Percentiles rank a stretch among this genome's conserved stretches.
These are phyloP conservation scores for Fusarium anthophilum DNA, from an alignment of 2,329 filamentous ascomycete genomes.

Conservation along the genomic window DNA sequence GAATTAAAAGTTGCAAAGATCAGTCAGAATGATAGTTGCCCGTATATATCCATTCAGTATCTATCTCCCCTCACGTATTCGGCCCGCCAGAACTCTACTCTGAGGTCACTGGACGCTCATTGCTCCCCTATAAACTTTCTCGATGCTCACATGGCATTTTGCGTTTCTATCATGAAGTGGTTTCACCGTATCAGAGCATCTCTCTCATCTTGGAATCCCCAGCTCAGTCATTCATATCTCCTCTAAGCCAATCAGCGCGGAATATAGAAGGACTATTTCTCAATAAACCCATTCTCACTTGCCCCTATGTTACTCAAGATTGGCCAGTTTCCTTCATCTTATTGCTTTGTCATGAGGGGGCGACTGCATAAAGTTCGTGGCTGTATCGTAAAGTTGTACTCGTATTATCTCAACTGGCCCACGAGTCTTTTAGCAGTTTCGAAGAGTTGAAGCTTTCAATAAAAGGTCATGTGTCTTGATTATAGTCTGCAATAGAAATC, in stretches of 20 bases:
- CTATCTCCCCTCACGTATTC: background rate
- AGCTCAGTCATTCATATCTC: background rate
- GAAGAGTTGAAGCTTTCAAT: background rate
- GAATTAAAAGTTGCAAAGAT: background rate
- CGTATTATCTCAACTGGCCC: background rate
- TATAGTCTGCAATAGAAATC: background rate
- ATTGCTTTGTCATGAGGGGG: background rate
- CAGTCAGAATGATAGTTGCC: background rate
- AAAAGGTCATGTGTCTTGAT: background rate
- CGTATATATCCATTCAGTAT: background rate
- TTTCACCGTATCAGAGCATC: background rate
- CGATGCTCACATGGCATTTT: background rate
- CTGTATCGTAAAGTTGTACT: background rate
- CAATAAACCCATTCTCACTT: background rate
- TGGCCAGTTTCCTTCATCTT: background rate
- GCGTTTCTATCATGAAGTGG: background rate
- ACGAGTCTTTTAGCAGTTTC: background rate
- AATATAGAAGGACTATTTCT: background rate
- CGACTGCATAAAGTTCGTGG: background rate
- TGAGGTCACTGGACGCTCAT: background rate
- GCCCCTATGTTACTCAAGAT: background rate
- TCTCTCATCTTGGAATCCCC: background rate
- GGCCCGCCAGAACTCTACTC: background rate
- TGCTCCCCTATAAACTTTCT: background rate
- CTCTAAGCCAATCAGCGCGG: background rate